Conservation (phyloP, 305 asterid genomes). For the Salvia sclarea region DNA sequence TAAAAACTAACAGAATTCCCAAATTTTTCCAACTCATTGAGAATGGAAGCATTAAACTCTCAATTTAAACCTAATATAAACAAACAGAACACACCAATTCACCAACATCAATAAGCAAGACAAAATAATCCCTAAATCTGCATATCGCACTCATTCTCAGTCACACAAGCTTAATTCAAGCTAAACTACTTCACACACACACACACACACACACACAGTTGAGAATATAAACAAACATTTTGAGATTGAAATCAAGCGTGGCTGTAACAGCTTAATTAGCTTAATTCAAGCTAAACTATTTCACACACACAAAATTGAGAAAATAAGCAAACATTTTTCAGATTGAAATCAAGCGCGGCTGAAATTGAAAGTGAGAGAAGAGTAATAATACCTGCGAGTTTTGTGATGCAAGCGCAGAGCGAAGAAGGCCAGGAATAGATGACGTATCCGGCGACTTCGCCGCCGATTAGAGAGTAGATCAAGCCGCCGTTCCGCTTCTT, state of each 20-base stretch:
- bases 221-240: too few relatives aligned
- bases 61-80: background rate
- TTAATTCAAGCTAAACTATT: too few relatives aligned
- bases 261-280: too few relatives aligned
- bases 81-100: background rate
- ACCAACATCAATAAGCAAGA: background rate
- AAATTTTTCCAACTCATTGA: background rate
- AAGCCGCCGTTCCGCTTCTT: slow-evolving; percentile 66
- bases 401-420: slow-evolving; percentile 72
- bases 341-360: background rate
- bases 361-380: too few relatives aligned
- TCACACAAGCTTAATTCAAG: background rate
- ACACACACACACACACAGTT: too few relatives aligned
- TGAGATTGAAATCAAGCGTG: too few relatives aligned
- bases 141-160: background rate
- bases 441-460: slow-evolving; percentile 72
- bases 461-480: slow-evolving; percentile 50
- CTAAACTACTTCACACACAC: background rate
- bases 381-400: slow-evolving; percentile 95
- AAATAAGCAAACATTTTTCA: background rate
- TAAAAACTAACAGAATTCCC: background rate
- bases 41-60: background rate
- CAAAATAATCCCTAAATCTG: background rate
- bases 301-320: too few relatives aligned
- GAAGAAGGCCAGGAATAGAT: slow-evolving; percentile 91